A percentile compares a stretch with the other conserved stretches of the same genome.
phyloP scores from a whole-genome alignment of 139 green algal genomes.

The Deuterostichococcus epilithicus region DNA sequence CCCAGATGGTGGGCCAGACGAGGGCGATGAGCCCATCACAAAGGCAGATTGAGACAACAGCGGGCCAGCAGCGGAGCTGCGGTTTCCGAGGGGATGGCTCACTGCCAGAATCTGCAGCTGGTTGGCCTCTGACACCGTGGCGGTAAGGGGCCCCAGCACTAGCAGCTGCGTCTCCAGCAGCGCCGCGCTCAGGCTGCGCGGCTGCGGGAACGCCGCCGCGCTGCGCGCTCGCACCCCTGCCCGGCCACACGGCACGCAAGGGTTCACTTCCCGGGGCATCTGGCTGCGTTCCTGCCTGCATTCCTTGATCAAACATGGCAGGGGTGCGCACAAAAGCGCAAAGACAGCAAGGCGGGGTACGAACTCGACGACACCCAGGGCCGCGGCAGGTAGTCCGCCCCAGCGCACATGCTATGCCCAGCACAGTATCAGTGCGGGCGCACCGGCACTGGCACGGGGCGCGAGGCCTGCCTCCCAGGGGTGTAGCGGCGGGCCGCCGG shows the following conservation, averaged over 20 bases:
- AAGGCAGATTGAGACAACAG: too few relatives aligned
- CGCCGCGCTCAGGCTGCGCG: slow-evolving; percentile 40
- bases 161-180: slow-evolving; percentile 57
- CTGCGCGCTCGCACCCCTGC: background rate
- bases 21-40: too few relatives aligned
- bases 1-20: too few relatives aligned
- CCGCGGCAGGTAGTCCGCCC: too few relatives aligned
- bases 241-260: background rate
- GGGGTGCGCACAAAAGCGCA: too few relatives aligned
- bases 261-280: background rate
- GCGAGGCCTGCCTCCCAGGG: slow-evolving; percentile 57
- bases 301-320: too few relatives aligned
- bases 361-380: too few relatives aligned
- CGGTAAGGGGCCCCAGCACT: slow-evolving; percentile 57
- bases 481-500: slow-evolving; percentile 45
- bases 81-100: background rate
- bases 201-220: slow-evolving; percentile 49
- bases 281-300: too few relatives aligned
- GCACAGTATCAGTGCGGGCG: too few relatives aligned
- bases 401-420: too few relatives aligned
- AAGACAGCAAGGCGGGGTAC: too few relatives aligned
- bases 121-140: slow-evolving; percentile 23
- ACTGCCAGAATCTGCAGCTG: slow-evolving; percentile 31
- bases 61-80: too few relatives aligned
- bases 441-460: background rate